Conservation (phyloP, 1,139 yeast species). For the Pichia norvegensis region DNA sequence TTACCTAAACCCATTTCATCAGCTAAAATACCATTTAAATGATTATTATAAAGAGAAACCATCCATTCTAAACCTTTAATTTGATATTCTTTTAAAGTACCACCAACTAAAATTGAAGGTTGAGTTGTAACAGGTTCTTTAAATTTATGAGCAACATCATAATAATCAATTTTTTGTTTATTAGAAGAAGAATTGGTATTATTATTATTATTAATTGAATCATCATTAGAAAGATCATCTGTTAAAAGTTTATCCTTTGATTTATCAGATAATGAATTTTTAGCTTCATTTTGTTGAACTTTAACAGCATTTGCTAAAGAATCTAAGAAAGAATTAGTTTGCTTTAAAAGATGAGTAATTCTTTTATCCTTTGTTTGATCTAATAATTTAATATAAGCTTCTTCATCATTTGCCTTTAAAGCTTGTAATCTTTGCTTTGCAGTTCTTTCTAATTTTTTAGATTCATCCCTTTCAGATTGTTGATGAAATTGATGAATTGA, state of each 20-base stretch:
- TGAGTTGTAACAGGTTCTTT: conserved; percentile 59
- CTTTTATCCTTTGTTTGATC: conserved; percentile 81
- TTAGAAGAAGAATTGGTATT: conserved; percentile 40
- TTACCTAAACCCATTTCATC: conserved; percentile 93
- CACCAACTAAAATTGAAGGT: conserved; percentile 71
- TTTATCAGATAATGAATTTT: conserved; percentile 23
- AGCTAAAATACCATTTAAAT: conserved; percentile 88
- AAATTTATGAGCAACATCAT: conserved; percentile 70
- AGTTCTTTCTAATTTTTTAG: conserved; percentile 61
- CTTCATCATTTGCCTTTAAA: conserved; percentile 76
- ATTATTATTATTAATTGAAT: conserved; percentile 18
- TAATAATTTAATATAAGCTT: conserved; percentile 69
- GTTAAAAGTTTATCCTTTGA: too few relatives aligned
- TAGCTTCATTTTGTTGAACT: conserved; percentile 60
- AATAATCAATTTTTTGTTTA: conserved; percentile 61
- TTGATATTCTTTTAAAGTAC: conserved; percentile 87
- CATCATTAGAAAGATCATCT: background rate
- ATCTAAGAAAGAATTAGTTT: conserved; percentile 69
- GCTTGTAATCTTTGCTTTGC: conserved; percentile 86
- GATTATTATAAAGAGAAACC: conserved; percentile 91
- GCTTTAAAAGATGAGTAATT: conserved; percentile 70
- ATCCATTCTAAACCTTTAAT: conserved; percentile 94
- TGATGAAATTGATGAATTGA: conserved; percentile 24
- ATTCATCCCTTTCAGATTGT: conserved; percentile 65
- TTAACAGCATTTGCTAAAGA: conserved; percentile 71